These are phyloP conservation scores for Amauroascus niger DNA, from an alignment of 2,329 filamentous ascomycete species.

Conservation along the genomic window DNA sequence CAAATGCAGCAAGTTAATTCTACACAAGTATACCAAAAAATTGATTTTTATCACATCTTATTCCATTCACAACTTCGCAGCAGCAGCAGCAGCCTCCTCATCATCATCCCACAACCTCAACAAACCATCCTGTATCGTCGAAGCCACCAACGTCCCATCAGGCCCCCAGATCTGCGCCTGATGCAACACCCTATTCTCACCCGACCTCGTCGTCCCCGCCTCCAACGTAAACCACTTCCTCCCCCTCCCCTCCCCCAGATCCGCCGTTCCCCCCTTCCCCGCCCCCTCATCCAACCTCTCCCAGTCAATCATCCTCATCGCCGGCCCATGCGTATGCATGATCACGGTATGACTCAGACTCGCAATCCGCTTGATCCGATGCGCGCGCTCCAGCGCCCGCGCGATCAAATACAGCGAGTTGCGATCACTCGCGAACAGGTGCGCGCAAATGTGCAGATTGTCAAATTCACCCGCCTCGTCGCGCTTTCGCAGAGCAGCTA, in stretches of 20 bases:
- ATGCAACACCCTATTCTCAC: constrained; percentile 39
- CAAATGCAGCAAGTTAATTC: too few species aligned
- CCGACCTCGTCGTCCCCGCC: constrained; percentile 38
- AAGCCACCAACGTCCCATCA: constrained; percentile 39
- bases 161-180: constrained; percentile 40
- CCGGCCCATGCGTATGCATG: constrained; percentile 37
- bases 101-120: constrained; percentile 2
- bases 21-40: too few species aligned
- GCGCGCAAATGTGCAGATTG: constrained; percentile 49
- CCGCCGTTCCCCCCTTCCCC: constrained; percentile 1
- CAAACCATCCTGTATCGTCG: constrained; percentile 38
- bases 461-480: constrained; percentile 32
- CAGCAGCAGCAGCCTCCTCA: neutral
- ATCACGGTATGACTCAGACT: constrained; percentile 42
- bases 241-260: constrained; percentile 18
- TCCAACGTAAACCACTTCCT: constrained; percentile 43
- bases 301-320: constrained; percentile 37
- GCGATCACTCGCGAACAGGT: constrained; percentile 49
- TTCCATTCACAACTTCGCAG: neutral
- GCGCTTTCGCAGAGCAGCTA: constrained; percentile 16
- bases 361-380: constrained; percentile 36
- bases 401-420: constrained; percentile 47
- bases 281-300: constrained; percentile 8
- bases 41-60: too few species aligned
- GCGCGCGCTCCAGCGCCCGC: constrained; percentile 39